A percentile compares a stretch with the other conserved stretches of the same genome.
Conservation (phyloP, 805 yeast species). For the Metschnikowia noctiluminum region DNA sequence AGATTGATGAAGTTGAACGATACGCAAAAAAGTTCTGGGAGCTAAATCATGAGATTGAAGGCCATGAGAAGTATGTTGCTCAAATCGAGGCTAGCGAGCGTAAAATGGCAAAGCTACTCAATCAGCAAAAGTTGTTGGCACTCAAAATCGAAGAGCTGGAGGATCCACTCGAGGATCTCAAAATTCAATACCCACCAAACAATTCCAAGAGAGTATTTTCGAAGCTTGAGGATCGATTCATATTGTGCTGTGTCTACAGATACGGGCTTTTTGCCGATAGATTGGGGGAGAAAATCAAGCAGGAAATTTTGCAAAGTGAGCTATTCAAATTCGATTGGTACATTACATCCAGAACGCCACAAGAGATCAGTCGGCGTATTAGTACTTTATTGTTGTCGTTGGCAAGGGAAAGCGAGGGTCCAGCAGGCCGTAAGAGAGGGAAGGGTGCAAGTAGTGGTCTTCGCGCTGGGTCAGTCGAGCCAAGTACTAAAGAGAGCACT, state of each 20-base stretch:
- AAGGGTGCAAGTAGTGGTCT: slow-evolving; percentile 19
- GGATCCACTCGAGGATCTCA: slow-evolving; percentile 62
- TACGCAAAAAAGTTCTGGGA: slow-evolving; percentile 66
- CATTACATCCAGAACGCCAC: slow-evolving; percentile 65
- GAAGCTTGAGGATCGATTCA: slow-evolving; percentile 65
- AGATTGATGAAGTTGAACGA: slow-evolving; percentile 53
- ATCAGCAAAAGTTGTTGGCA: slow-evolving; percentile 55
- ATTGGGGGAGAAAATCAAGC: slow-evolving; percentile 61
- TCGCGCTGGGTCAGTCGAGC: slow-evolving; percentile 37
- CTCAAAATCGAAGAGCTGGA: slow-evolving; percentile 50
- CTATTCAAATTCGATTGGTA: slow-evolving; percentile 73
- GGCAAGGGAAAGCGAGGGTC: slow-evolving; percentile 58
- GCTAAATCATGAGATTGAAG: slow-evolving; percentile 57
- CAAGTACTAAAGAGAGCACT: slow-evolving; percentile 21
- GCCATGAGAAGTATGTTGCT: slow-evolving; percentile 65
- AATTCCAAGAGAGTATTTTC: slow-evolving; percentile 74
- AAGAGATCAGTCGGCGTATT: slow-evolving; percentile 67
- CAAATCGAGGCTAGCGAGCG: slow-evolving; percentile 74
- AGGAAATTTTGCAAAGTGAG: slow-evolving; percentile 57
- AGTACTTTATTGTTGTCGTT: slow-evolving; percentile 65
- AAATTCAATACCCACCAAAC: slow-evolving; percentile 76
- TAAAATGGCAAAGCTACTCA: slow-evolving; percentile 51
- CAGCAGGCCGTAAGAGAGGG: slow-evolving; percentile 52
- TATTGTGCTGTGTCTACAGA: slow-evolving; percentile 58
- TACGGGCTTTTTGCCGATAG: slow-evolving; percentile 60